Evolutionary conservation across 2,329 filamentous ascomycete species (phyloP).

Genomic region (Xenosphaeropsis pyriputrescens): DNA sequence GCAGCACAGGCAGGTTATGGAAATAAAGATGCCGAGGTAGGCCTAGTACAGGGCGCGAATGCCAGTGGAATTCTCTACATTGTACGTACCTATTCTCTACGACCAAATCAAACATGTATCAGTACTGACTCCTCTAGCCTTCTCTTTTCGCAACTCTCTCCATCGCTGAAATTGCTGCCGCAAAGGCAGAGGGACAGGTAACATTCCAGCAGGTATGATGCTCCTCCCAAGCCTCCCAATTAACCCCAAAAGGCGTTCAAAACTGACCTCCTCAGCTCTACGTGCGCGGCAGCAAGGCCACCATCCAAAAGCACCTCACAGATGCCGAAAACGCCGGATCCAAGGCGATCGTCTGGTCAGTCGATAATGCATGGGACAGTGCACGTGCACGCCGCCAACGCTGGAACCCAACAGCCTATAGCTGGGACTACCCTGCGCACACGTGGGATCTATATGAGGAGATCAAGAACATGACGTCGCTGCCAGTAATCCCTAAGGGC

Average conservation of each 20-base stretch:
- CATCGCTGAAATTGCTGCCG: no score
- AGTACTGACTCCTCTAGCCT: no score
- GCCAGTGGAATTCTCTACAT: no score
- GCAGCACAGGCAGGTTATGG: conserved; percentile 27
- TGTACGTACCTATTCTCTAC: no score
- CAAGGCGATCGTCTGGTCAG: conserved; percentile 11
- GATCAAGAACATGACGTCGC: conserved; percentile 17
- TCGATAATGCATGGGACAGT: conserved; percentile 4
- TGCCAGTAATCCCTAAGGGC: conserved; percentile 25
- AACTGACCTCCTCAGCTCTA: background rate
- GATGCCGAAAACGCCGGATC: conserved; percentile 11
- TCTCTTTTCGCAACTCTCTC: no score
- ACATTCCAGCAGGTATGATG: no score
- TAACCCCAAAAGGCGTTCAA: no score
- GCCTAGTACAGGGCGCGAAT: conserved; percentile 26
- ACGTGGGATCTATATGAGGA: conserved; percentile 22
- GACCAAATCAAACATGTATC: no score
- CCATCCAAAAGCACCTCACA: conserved; percentile 4
- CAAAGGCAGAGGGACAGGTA: no score
- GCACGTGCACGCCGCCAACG: conserved; percentile 3
- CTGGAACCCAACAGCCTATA: conserved; percentile 5
- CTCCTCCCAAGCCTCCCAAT: no score
- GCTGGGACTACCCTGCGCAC: no score
- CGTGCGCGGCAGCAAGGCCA: conserved; percentile 4
- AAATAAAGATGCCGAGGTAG: conserved; percentile 30